phyloP scores from a whole-genome alignment of 108 stramenopile genomes.

The Cafeteria roenbergensis region DNA sequence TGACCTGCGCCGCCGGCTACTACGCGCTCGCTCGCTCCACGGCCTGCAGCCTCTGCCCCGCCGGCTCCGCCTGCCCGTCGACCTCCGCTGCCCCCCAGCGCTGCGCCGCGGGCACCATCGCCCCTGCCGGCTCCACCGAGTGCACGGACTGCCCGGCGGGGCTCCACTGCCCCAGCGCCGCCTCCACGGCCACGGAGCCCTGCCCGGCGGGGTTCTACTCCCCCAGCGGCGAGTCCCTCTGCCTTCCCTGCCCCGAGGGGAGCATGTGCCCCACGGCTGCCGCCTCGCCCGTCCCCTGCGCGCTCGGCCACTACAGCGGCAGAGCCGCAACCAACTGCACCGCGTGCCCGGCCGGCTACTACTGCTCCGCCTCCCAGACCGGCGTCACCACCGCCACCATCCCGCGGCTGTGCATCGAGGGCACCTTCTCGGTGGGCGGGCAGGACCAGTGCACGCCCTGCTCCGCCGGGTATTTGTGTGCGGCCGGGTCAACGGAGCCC shows the following conservation, averaged over 20 bases:
- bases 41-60: constrained; percentile 23
- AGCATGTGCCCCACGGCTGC: not conserved
- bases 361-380: constrained; percentile 17
- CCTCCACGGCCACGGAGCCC: constrained; percentile 7
- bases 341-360: constrained; percentile 25
- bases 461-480: constrained; percentile 26
- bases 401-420: not conserved
- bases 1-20: constrained; percentile 21
- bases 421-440: not conserved
- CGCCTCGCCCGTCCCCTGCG: not conserved
- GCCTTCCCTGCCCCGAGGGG: constrained; percentile 10
- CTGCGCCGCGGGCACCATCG: not conserved
- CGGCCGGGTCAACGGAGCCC: not conserved
- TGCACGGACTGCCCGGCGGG: not conserved
- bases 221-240: constrained; percentile 10
- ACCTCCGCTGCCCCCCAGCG: not conserved
- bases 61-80: constrained; percentile 16
- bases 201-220: constrained; percentile 25
- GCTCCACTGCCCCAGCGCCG: constrained; percentile 7
- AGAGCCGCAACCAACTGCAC: constrained; percentile 10
- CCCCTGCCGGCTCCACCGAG: not conserved
- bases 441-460: constrained; percentile 4
- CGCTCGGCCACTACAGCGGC: not conserved
- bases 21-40: constrained; percentile 18
- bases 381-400: not conserved